phyloP scores from a whole-genome alignment of 2,329 filamentous ascomycete species.

The Aureobasidium mangrovei region DNA sequence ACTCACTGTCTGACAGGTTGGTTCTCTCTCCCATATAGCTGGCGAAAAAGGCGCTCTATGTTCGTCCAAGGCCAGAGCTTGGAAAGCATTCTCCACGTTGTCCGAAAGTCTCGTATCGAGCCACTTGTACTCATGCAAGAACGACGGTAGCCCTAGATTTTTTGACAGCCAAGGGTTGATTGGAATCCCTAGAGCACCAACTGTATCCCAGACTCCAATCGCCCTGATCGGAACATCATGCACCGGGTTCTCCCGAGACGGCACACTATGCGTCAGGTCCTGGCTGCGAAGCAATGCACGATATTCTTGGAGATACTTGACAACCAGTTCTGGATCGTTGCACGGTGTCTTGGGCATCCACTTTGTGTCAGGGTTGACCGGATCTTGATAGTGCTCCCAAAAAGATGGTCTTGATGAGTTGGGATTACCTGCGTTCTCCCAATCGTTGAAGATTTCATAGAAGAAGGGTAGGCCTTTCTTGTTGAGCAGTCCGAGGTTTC shows the following conservation, averaged over 20 bases:
- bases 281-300: constrained; percentile 9
- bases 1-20: constrained; percentile 19
- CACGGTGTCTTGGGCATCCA: constrained; percentile 5
- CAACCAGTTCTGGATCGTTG: constrained; percentile 8
- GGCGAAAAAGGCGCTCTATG: constrained; percentile 42
- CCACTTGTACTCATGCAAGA: constrained; percentile 27
- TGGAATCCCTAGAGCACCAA: constrained; percentile 32
- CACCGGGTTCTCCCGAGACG: constrained; percentile 16
- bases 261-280: constrained; percentile 3
- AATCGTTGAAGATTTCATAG: constrained; percentile 24
- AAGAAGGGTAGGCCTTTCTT: constrained; percentile 21
- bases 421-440: constrained; percentile 20
- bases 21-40: constrained; percentile 37
- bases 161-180: constrained; percentile 23
- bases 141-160: constrained; percentile 17
- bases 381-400: constrained; percentile 15
- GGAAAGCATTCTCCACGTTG: constrained; percentile 45
- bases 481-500: constrained; percentile 33
- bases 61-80: constrained; percentile 48
- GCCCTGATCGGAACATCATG: constrained; percentile 31
- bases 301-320: constrained; percentile 16
- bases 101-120: constrained; percentile 28
- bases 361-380: background rate
- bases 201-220: constrained; percentile 44
- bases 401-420: constrained; percentile 1